Base-by-base conservation (phyloP, 2,329 filamentous ascomycete species). In the Dactylellina haptotyla region DNA sequence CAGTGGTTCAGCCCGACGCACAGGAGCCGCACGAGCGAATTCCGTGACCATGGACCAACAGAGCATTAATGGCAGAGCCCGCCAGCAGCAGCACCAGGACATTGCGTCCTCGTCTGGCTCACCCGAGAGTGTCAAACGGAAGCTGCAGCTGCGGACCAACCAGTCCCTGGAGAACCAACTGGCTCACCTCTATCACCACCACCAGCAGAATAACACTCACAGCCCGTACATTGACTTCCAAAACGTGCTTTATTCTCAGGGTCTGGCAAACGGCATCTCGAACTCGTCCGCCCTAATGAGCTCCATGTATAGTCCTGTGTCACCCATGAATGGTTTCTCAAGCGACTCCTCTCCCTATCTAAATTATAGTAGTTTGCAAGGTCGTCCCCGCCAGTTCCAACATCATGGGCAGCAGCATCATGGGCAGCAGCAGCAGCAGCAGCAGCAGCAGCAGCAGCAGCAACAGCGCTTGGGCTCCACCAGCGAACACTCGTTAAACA, bases 151-250 rank as follows among this genome's bases (percentile, higher is more conserved):
- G 58, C 26, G 45, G 20, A 54, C 53, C 6, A 58, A 41, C 26
- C 59, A 64, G 45, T 72, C 67, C 9, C 59, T 72, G 5, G 58
- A 72, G 45, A 56, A 39, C 53, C 67, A 72, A 46, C 28, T 72
- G 50, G 45, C 67, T 25, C 67, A 65, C 18, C 9, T 72, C 12
- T 72, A 65, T 39, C 67, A 72, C 14, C 67, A 72, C 43, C 67
- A 72, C 32, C 67, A 72, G 46, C 51, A 65, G 45, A 39, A 59
- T 28, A 65, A 54, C 43, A 14, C 45, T 14, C 43, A 46, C 53
- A 61, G 59, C 16, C 67, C 67, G 1, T 72, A 65, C 26, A 56
- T 72, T 61, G 67, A 72, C 46, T 72, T 72, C 18, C 67, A 72
- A 16, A 72, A 72, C 26, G 59, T 72, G 54, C 67, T 72, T 16